Evolutionary conservation across 257 asterid genomes (phyloP).

Genomic region (Anisodus acutangulus): DNA sequence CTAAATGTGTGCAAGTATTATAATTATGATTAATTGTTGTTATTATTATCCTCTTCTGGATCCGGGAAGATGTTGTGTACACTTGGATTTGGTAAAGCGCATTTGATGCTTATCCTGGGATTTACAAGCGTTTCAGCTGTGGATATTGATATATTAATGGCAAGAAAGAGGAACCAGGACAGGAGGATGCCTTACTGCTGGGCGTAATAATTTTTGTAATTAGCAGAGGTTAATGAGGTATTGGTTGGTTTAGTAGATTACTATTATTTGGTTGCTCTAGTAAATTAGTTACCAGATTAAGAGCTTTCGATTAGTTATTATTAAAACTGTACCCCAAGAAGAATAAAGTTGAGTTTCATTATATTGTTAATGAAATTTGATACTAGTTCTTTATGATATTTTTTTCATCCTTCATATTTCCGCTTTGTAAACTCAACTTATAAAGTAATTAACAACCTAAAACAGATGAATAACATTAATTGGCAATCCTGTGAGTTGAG

Average conservation of each 20-base stretch:
- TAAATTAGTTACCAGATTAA: slow-evolving; percentile 4
- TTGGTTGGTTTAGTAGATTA: not conserved
- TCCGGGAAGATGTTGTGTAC: slow-evolving; percentile 15
- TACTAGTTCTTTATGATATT: not conserved
- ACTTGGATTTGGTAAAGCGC: not conserved
- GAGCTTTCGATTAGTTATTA: slow-evolving; percentile 1
- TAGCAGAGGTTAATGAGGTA: slow-evolving; percentile 5
- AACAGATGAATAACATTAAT: too few species aligned
- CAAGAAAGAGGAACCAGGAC: not conserved
- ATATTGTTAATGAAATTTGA: not conserved
- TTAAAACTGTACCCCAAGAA: slow-evolving; percentile 13
- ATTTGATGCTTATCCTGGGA: not conserved
- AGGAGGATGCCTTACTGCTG: slow-evolving; percentile 19
- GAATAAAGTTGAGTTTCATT: not conserved
- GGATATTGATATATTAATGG: slow-evolving; percentile 13
- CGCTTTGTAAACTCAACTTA: not conserved
- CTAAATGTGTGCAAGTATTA: slow-evolving; percentile 20
- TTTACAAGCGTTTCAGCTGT: slow-evolving; percentile 10
- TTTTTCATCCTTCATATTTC: not conserved
- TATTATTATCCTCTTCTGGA: slow-evolving; percentile 10
- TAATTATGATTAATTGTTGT: not conserved
- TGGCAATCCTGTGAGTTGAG: too few species aligned
- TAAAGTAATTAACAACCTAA: too few species aligned
- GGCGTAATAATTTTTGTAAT: slow-evolving; percentile 25
- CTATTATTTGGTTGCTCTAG: slow-evolving; percentile 5